Evolutionary conservation across 352 stramenopile genomes (phyloP).

Genomic region (Phytophthora macrochlamydospora): DNA sequence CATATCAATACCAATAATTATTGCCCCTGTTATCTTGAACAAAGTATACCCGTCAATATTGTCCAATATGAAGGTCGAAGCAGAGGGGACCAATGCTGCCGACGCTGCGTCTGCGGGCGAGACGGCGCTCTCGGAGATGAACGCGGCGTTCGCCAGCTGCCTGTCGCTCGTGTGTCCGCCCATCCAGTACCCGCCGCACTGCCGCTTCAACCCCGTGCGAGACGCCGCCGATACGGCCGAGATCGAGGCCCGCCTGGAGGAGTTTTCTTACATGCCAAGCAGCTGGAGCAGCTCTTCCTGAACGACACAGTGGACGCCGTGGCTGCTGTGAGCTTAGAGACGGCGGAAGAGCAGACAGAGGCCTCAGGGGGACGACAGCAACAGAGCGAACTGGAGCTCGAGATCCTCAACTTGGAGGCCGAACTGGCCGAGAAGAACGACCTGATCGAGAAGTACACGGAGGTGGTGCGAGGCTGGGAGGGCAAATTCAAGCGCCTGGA

Average conservation of each 20-base stretch:
- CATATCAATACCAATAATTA: conserved; percentile 5
- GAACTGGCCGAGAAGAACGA: conserved; percentile 87
- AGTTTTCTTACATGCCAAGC: conserved; percentile 87
- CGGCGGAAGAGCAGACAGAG: background rate
- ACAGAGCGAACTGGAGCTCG: conserved; percentile 67
- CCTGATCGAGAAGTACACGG: conserved; percentile 84
- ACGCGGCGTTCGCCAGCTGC: conserved; percentile 73
- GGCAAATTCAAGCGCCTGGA: conserved; percentile 85
- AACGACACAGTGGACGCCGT: conserved; percentile 30
- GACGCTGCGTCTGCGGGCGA: conserved; percentile 29
- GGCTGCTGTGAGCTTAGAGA: conserved; percentile 18
- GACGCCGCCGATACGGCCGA: conserved; percentile 79
- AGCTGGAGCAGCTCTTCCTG: conserved; percentile 79
- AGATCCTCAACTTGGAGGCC: conserved; percentile 76
- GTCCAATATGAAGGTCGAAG: conserved; percentile 35
- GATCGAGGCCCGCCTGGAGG: conserved; percentile 68
- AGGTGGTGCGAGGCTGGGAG: conserved; percentile 85
- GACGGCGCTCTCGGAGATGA: conserved; percentile 70
- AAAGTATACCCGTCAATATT: conserved; percentile 7
- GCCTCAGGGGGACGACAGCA: conserved; percentile 17
- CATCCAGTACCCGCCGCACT: conserved; percentile 86
- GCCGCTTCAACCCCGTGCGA: conserved; percentile 83
- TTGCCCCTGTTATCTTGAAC: conserved; percentile 1
- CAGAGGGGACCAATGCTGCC: conserved; percentile 1
- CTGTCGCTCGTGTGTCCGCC: conserved; percentile 76